Evolutionary conservation across 192 early-diverging fungal genomes (phyloP).

Genomic region (Coemansia sp.): DNA sequence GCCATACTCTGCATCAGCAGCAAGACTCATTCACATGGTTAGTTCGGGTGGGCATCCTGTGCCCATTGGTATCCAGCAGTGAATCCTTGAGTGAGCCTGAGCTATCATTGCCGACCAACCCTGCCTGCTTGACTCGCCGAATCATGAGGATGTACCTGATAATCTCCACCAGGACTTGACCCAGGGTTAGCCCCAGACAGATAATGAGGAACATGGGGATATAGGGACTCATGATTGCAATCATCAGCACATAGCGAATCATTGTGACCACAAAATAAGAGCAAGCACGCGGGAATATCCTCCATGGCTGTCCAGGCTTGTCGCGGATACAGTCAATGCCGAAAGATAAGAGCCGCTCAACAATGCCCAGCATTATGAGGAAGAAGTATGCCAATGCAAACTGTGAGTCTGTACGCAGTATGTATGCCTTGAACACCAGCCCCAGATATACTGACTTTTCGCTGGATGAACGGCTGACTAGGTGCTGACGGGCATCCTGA

Average conservation of each 20-base stretch:
- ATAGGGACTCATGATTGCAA: conserved; percentile 41
- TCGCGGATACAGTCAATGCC: conserved; percentile 43
- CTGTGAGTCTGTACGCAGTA: conserved; percentile 17
- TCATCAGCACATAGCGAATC: conserved; percentile 52
- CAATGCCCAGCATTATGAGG: conserved; percentile 45
- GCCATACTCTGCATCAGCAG: conserved; percentile 20
- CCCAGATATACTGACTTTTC: conserved; percentile 28
- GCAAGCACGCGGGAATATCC: conserved; percentile 52
- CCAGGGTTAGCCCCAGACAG: conserved; percentile 45
- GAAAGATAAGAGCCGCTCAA: conserved; percentile 43
- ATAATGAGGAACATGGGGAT: conserved; percentile 37
- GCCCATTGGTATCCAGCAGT: conserved; percentile 4
- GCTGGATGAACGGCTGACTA: conserved; percentile 14
- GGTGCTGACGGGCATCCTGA: conserved; percentile 25
- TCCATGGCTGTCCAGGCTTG: conserved; percentile 54
- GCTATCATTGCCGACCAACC: neutral
- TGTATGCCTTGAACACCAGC: conserved; percentile 49
- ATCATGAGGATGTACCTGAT: conserved; percentile 39
- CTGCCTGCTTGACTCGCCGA: conserved; percentile 16
- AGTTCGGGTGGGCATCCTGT: conserved; percentile 11
- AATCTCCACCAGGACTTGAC: conserved; percentile 43
- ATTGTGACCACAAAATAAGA: conserved; percentile 48
- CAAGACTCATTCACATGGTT: conserved; percentile 42
- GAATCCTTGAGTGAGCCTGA: conserved; percentile 18
- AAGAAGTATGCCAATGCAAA: conserved; percentile 50